These are phyloP conservation scores for Xylaria sp. DNA, from an alignment of 2,329 filamentous ascomycete species.

Conservation along the genomic window DNA sequence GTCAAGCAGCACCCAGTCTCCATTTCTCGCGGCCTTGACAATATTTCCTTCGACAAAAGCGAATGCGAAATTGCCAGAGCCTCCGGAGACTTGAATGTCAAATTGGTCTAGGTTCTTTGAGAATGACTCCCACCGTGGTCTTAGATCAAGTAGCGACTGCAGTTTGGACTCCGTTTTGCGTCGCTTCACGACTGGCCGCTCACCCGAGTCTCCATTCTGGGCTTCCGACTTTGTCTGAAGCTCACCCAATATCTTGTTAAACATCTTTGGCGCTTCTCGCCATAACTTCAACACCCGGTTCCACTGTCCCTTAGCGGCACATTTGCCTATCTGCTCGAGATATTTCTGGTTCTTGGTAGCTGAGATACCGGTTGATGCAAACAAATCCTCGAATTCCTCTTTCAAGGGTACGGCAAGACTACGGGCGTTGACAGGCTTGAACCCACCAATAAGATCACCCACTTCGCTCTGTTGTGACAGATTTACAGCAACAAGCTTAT, in stretches of 20 bases:
- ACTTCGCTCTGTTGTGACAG: conserved; percentile 98
- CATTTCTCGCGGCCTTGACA: conserved; percentile 93
- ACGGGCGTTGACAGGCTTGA: conserved; percentile 93
- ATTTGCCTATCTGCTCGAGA: conserved; percentile 81
- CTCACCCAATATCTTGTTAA: conserved; percentile 73
- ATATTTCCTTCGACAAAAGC: conserved; percentile 96
- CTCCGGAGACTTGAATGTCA: conserved; percentile 78
- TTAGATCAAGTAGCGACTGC: conserved; percentile 66
- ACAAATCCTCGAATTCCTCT: conserved; percentile 92
- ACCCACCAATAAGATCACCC: conserved; percentile 93
- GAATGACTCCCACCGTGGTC: conserved; percentile 83
- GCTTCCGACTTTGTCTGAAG: conserved; percentile 57
- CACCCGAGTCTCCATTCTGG: conserved; percentile 52
- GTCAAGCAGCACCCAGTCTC: conserved; percentile 95
- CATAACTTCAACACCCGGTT: conserved; percentile 84
- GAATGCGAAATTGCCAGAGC: conserved; percentile 85
- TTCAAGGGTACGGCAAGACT: conserved; percentile 89
- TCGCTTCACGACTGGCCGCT: conserved; percentile 75
- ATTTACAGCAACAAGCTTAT: conserved; percentile 92
- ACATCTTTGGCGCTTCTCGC: conserved; percentile 90
- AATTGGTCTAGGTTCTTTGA: conserved; percentile 78
- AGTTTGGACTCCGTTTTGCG: conserved; percentile 74
- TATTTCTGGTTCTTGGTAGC: conserved; percentile 88
- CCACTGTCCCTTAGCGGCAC: conserved; percentile 86
- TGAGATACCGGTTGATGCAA: conserved; percentile 85